Base-by-base conservation (phyloP, 805 yeast species). In the Hanseniaspora pseudoguilliermondii region DNA sequence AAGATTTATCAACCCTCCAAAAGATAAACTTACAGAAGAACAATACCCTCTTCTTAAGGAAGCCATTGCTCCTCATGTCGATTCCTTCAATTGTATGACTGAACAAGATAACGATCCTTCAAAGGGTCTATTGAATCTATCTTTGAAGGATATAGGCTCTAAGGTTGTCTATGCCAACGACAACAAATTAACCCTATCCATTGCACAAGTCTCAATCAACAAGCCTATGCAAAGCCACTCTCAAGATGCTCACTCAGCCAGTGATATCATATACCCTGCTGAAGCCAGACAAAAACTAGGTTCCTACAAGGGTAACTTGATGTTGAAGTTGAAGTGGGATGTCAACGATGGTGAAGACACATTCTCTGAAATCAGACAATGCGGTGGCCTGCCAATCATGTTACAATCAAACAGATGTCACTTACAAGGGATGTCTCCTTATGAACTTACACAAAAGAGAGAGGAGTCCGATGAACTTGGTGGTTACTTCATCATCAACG, bases 381-480 rank as follows among this genome's bases (percentile, higher is more conserved):
- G 84, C 55, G 98, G 98, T 58, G 83, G 79, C 59, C 75, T 93
- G 35, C 98, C 98, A 23, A 72, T 91, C 62, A 93, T 93, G 98
- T 73, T 93, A 61, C 80, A 83, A 63, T 77, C 95, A 42, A 93
- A 90, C 69, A 78, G 96, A 71, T 93, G 98, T 69, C 96, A 93
- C 67, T 75, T 93, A 59, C 86, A 86, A 64, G 83, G 82, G 57
- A 66, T 89, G 70, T 78, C 95, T 0, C 97, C 98, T 13, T 75
- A 79, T 40, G 84, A 91, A 62, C 74, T 93, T 61, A 95, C 91
- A 9, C 71, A 76, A 23, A 75, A 73, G 58, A 83, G 83, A 66
- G 98, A 93, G 71, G 98, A 93, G 70, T 79, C 87, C 41, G 98
- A 93, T 69, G 98, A 93, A 68, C 73, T 89, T 59, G 98, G 98